A percentile compares a stretch with the other conserved stretches of the same genome.
These are phyloP conservation scores for Cystobasidium slooffiae DNA, from an alignment of 1,284 basidiomycete species.

Conservation along the genomic window DNA sequence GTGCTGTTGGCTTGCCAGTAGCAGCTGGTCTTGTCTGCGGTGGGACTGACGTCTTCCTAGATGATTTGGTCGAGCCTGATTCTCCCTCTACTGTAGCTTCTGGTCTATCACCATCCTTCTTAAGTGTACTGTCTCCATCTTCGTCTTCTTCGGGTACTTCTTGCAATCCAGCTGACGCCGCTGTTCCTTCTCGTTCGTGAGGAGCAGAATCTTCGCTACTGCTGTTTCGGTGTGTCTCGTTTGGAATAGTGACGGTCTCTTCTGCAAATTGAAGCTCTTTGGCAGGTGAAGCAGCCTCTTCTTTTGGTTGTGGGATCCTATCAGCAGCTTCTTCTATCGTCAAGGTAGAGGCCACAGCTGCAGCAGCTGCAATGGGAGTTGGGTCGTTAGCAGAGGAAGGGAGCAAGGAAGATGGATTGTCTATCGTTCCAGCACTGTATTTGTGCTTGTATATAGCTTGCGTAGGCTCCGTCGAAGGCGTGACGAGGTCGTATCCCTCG, in stretches of 20 bases:
- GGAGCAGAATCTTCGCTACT: background rate
- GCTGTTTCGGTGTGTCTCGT: background rate
- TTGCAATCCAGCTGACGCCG: background rate
- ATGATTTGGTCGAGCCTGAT: background rate
- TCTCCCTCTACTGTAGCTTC: background rate
- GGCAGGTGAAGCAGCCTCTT: constrained; percentile 8
- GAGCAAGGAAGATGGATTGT: background rate
- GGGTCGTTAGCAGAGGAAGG: background rate
- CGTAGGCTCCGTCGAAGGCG: background rate
- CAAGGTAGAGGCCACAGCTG: background rate
- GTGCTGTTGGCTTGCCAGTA: background rate
- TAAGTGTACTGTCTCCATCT: background rate
- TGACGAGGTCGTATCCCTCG: background rate
- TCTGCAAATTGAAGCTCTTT: constrained; percentile 10
- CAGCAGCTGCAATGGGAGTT: background rate
- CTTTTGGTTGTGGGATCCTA: background rate
- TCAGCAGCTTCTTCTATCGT: background rate
- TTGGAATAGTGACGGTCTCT: background rate
- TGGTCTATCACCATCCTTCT: background rate
- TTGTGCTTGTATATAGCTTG: constrained; percentile 13
- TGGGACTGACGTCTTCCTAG: background rate
- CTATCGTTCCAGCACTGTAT: background rate
- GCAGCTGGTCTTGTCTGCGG: background rate
- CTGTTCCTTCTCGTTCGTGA: constrained; percentile 1
- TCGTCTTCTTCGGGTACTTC: constrained; percentile 22